Base-by-base conservation (phyloP, 2,329 filamentous ascomycete species). In the Cytospora mali region DNA sequence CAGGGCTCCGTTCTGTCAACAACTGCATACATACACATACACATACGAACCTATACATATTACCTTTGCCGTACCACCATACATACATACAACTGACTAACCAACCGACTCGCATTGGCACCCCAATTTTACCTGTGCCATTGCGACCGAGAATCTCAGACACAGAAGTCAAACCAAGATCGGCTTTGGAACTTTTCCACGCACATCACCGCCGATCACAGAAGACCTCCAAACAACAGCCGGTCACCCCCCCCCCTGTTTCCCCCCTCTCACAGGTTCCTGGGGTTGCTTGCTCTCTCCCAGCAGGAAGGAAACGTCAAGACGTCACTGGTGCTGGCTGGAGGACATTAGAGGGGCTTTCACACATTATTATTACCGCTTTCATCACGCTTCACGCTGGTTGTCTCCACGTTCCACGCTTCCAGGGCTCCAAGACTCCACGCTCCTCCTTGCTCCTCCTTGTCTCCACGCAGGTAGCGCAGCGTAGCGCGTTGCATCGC, bases 121-220 rank as follows among this genome's bases (percentile, higher is more conserved):
- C 33, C 52, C 49, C 49, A 59, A 59, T 59, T 46, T 59, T 31
- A 50, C 31, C 49, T 51, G 57, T 59, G 49, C 57, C 49, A 46
- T 59, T 53, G 56, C 29, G 31, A 51, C 48, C 25, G 56, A 35
- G 28, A 51, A 39, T 16, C 31, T 46, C 49, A 29, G 23, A 18
- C 48, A 59, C 33, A 53, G 25, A 59, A 51, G 25, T 13, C 42
- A 46, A 46, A 31, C 6, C 18, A 52, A 42, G 57, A 59, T 53
- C 49, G 57, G 57, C 49, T 29, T 59, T 59, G 57, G 49, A 59
- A 59, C 57, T 59, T 33, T 59, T 28, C 13, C 49, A 59, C 57
- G 57, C 57, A 59, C 57, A 59, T 51, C 57, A 46, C 33, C n/a
- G 57, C 57, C 57, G 57, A 59, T 59, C 57, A 59, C 48, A 53